Evolutionary conservation across 148 eudicot genomes (phyloP), one percentile per base, ranked within the genome.

Genomic region (Cornus kousa): DNA sequence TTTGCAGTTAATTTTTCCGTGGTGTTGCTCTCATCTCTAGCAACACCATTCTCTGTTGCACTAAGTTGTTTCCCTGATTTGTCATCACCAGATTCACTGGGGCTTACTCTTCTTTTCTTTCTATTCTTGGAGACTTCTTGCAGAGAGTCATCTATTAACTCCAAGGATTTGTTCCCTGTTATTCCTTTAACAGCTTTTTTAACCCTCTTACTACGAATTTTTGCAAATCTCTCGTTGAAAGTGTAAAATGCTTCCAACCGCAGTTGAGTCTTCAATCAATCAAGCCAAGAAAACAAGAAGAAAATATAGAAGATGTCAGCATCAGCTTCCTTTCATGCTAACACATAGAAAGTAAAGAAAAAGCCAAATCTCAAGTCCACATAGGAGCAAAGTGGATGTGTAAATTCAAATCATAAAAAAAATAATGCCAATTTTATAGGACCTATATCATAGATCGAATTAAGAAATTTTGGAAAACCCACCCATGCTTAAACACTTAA

Each of bases 181-280:
- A 92, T 88, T 72, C 93, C 93, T 87, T 88, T 93, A 24, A 95
- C 86, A 75, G 99, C 98, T 75, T 93, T 87, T 53, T 86, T 86
- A 53, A 95, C 87, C 88, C 99, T 93, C 89, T 88, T 95, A 77
- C 99, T 95, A 67, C 97, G 93, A 78, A 95, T 92, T 88, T 95
- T 95, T 5, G 99, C 99, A 86, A 95, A 95, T 83, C 88, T 89
- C 87, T 95, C 99, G 78, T 93, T 95, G 90, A 95, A 95, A 76
- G 91, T 86, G 85, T 93, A 95, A 85, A 95, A 95, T 80, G 99
- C 99, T 90, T 95, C 99, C 82, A 95, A 76, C 53, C 99, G 92
- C 80, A 95, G 80, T 89, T 93, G 98, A 73, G 97, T 93, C 99
- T 95, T 78, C 82, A 4, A 86, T 46, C 55, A 81, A 86, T 48